phyloP scores from a whole-genome alignment of 2,329 filamentous ascomycete species.

The Aspergillus viridinutans region DNA sequence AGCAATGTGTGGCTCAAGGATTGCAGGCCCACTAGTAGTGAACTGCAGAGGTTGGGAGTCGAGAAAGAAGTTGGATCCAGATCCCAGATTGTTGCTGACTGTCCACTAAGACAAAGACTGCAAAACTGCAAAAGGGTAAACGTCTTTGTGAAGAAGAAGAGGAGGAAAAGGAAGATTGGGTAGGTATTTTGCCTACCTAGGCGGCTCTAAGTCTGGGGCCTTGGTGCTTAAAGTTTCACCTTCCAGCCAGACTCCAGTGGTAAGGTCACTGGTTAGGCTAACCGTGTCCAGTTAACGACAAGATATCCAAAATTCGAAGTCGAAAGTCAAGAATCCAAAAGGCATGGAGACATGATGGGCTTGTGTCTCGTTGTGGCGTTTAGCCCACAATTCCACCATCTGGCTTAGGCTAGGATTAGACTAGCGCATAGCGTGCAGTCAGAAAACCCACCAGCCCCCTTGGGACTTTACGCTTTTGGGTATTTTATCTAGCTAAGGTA shows the following conservation, averaged over 20 bases:
- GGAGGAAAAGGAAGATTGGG: neutral
- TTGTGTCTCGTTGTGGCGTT: slow-evolving; percentile 22
- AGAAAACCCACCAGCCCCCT: slow-evolving; percentile 12
- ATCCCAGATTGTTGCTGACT: neutral
- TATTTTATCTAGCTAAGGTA: neutral
- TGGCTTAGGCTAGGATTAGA: neutral
- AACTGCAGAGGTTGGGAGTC: slow-evolving; percentile 11
- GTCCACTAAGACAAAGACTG: neutral
- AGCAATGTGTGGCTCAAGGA: slow-evolving; percentile 23
- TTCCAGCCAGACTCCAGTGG: neutral
- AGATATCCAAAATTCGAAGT: neutral
- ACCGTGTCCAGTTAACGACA: neutral
- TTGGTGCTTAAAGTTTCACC: neutral
- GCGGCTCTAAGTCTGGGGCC: neutral
- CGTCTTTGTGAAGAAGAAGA: neutral
- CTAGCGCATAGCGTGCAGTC: slow-evolving; percentile 16
- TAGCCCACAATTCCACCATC: slow-evolving; percentile 11
- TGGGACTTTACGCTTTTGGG: slow-evolving; percentile 1
- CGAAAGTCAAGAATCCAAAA: neutral
- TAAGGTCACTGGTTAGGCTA: neutral
- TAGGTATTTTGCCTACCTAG: neutral
- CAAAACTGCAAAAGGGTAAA: neutral
- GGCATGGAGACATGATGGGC: slow-evolving; percentile 1
- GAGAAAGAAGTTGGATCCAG: neutral
- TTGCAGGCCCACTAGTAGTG: slow-evolving; percentile 22